Conservation (phyloP, 805 yeast species). For the Ogataea siamensis region DNA sequence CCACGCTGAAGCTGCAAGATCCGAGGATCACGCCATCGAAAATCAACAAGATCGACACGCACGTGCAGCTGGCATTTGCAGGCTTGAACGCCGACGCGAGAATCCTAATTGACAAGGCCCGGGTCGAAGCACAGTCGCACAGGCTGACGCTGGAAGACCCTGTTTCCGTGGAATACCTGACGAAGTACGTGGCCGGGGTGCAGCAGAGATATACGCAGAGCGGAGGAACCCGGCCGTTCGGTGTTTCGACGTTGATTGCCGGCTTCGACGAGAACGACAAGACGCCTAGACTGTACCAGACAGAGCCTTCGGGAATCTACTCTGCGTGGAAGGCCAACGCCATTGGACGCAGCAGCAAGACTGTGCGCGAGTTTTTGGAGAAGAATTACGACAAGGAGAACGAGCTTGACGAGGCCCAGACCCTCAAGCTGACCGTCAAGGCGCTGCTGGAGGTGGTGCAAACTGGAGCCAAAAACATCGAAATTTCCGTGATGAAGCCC, state of each 20-base stretch:
- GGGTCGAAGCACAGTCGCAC: slow-evolving; percentile 95
- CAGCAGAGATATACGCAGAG: slow-evolving; percentile 96
- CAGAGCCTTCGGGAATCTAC: slow-evolving; percentile 96
- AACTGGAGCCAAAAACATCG: slow-evolving; percentile 96
- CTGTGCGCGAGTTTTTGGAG: slow-evolving; percentile 93
- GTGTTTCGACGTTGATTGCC: slow-evolving; percentile 90
- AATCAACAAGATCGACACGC: slow-evolving; percentile 87
- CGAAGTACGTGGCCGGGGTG: slow-evolving; percentile 95
- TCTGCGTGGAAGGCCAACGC: slow-evolving; percentile 98
- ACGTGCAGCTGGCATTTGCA: slow-evolving; percentile 89
- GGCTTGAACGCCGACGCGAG: slow-evolving; percentile 99
- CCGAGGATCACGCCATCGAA: slow-evolving; percentile 95
- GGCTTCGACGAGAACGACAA: slow-evolving; percentile 89
- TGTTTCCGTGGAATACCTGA: slow-evolving; percentile 84
- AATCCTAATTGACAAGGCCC: slow-evolving; percentile 88
- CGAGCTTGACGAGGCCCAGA: slow-evolving; percentile 61
- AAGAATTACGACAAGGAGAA: slow-evolving; percentile 66
- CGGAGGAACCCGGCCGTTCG: slow-evolving; percentile 98
- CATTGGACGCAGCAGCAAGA: slow-evolving; percentile 91
- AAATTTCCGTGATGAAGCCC: slow-evolving; percentile 82
- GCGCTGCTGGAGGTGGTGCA: slow-evolving; percentile 94
- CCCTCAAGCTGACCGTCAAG: slow-evolving; percentile 79
- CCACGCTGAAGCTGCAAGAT: slow-evolving; percentile 92
- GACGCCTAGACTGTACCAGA: slow-evolving; percentile 82
- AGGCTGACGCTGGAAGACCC: slow-evolving; percentile 93